Evolutionary conservation across 306 rosid species (phyloP), one percentile per base, ranked within the genome.

Genomic region (Erythrophleum fordii): DNA sequence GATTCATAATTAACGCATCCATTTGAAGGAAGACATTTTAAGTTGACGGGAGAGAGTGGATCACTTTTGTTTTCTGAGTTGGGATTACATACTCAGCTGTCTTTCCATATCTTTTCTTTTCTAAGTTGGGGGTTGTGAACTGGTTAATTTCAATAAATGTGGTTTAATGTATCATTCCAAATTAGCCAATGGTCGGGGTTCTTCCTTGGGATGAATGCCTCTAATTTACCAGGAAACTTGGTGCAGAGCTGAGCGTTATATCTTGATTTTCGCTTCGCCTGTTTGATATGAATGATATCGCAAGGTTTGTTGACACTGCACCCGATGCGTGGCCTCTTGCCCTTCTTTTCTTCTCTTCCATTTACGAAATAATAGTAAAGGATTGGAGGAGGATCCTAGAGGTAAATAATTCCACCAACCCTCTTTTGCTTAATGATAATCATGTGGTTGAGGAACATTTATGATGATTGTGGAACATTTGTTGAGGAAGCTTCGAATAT

Each of bases 1-100:
- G 94, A 90, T n/a, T 79, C 85, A 55, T 86, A 66, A 79, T 13
- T n/a, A 48, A 42, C 34, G 60, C 37, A 25, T 56, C 37, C 42
- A 25, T 29, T 51, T 41, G 62, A 75, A 79, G 58, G 73, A 77
- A 8, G 71, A 73, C 23, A 55, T 55, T 69, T 42, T 48, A 23
- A 53, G 45, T 60, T 31, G 52, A 76, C 66, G 25, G 28, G 45
- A 71, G 83, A 60, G 85, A 70, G 35, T 58, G 42, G 37, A 42
- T 73, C 37, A 6, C 76, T 85, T 1, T 22, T 18, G 29, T 51
- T 31, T 72, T 51, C 23, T 7, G n/a, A 11, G 65, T 52, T 52
- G 64, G 5, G 25, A 39, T 22, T 51, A 22, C 67, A 53, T 55
- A 5, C 20, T 73, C 37, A 73, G 49, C 77, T 55, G 64, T 20